A percentile compares a stretch with the other conserved stretches of the same genome.
Conservation (phyloP, 768 basidiomycete genomes). For the Lactarius trivialis region DNA sequence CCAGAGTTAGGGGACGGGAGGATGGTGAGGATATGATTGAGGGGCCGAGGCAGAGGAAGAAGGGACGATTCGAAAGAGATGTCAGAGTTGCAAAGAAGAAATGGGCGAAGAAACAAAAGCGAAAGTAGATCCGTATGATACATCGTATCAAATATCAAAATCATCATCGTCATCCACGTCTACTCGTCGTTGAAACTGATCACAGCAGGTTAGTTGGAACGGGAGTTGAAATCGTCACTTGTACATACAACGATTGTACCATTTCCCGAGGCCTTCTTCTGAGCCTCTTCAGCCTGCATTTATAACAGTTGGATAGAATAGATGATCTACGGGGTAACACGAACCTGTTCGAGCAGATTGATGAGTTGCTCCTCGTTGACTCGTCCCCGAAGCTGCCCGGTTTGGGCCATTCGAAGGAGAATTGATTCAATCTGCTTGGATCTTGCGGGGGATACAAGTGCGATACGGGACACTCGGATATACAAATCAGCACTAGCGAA, state of each 20-base stretch:
- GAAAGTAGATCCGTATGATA: conserved; percentile 11
- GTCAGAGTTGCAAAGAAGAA: conserved; percentile 33
- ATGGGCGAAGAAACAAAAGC: conserved; percentile 16
- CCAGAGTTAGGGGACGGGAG: conserved; percentile 36
- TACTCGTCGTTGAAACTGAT: conserved; percentile 25
- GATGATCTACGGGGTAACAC: conserved; percentile 10
- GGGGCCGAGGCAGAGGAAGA: conserved; percentile 34
- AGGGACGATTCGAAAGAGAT: conserved; percentile 40
- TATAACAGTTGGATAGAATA: neutral
- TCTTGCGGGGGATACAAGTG: conserved; percentile 77
- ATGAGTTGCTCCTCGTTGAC: conserved; percentile 81
- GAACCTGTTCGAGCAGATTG: conserved; percentile 80
- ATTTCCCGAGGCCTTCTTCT: conserved; percentile 32
- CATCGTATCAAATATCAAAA: conserved; percentile 26
- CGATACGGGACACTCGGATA: conserved; percentile 71
- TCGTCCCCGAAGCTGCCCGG: conserved; percentile 69
- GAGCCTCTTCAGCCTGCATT: conserved; percentile 40
- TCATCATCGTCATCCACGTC: conserved; percentile 30
- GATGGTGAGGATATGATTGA: conserved; percentile 29
- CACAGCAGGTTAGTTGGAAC: neutral
- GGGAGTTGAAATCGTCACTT: neutral
- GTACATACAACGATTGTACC: conserved; percentile 36
- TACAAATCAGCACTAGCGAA: neutral
- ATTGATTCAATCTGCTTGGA: conserved; percentile 76
- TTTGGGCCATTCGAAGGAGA: conserved; percentile 75